Evolutionary conservation across 495 filamentous ascomycete species (phyloP).

Genomic region (Trichoderma asperelloides): DNA sequence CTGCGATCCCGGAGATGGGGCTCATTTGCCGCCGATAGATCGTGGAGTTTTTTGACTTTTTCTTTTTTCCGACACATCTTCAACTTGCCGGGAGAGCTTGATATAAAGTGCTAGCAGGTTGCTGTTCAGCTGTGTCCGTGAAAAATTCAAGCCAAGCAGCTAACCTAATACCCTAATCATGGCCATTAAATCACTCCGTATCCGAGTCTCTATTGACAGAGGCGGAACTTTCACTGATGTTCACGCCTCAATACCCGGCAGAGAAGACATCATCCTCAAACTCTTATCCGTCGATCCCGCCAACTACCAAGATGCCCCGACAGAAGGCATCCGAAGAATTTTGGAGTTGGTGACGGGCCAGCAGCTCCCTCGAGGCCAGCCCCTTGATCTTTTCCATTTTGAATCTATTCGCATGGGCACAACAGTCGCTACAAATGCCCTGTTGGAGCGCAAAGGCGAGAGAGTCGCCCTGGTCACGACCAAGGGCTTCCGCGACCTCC

Average conservation of each 20-base stretch:
- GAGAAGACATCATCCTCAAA: slow-evolving; percentile 41
- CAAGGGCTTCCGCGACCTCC: slow-evolving; percentile 78
- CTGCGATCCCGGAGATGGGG: not conserved
- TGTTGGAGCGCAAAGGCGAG: slow-evolving; percentile 82
- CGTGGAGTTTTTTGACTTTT: not conserved
- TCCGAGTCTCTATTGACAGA: slow-evolving; percentile 27
- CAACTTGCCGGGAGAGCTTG: not conserved
- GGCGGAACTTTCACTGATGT: slow-evolving; percentile 62
- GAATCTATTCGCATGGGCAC: slow-evolving; percentile 71
- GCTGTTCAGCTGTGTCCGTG: not conserved
- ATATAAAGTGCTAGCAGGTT: not conserved
- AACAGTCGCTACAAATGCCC: slow-evolving; percentile 69
- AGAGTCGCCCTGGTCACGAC: slow-evolving; percentile 76
- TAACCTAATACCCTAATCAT: not conserved
- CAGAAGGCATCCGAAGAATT: slow-evolving; percentile 30
- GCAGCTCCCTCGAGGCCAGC: slow-evolving; percentile 12
- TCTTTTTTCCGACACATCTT: not conserved
- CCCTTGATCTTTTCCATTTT: slow-evolving; percentile 13
- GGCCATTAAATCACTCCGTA: slow-evolving; percentile 5
- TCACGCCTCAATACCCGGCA: slow-evolving; percentile 42
- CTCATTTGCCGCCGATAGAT: not conserved
- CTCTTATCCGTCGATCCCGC: slow-evolving; percentile 39
- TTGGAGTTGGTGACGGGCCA: slow-evolving; percentile 17
- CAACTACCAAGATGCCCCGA: slow-evolving; percentile 44
- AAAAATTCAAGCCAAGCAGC: not conserved